A percentile compares a stretch with the other conserved stretches of the same genome.
These are phyloP conservation scores for Saccharomyces pastorianus DNA, from an alignment of 1,139 yeast genomes.

Conservation along the genomic window DNA sequence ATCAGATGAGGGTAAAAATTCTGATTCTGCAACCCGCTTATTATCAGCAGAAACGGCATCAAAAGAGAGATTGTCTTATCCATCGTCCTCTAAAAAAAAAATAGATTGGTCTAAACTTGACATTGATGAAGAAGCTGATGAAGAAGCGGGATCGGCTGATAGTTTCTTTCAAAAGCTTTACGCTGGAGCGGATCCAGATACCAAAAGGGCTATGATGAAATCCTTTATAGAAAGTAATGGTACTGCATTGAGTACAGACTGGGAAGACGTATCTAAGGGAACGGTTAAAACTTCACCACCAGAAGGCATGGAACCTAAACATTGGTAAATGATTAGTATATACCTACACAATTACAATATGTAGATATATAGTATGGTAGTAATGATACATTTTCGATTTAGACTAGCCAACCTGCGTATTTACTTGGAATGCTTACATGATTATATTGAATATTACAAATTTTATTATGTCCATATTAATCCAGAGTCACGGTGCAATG, in stretches of 20 bases:
- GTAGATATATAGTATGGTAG: neutral
- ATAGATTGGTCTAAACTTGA: slow-evolving; percentile 70
- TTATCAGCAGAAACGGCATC: neutral
- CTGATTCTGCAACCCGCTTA: slow-evolving; percentile 5
- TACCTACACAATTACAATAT: neutral
- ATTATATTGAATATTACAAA: neutral
- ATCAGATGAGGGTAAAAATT: neutral
- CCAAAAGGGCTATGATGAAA: slow-evolving; percentile 93
- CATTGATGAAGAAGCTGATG: slow-evolving; percentile 42
- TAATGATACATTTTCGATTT: neutral
- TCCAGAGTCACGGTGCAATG: neutral
- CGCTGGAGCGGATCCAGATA: slow-evolving; percentile 77
- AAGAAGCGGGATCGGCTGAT: slow-evolving; percentile 42
- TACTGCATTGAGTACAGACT: slow-evolving; percentile 84
- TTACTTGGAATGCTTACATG: neutral
- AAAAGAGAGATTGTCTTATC: slow-evolving; percentile 37
- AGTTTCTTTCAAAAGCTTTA: slow-evolving; percentile 72
- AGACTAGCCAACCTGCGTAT: neutral
- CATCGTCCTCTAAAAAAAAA: slow-evolving; percentile 51
- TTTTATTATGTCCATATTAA: neutral
- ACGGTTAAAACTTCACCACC: slow-evolving; percentile 72
- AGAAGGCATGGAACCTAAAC: slow-evolving; percentile 50
- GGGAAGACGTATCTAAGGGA: slow-evolving; percentile 77
- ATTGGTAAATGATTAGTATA: slow-evolving; percentile 25
- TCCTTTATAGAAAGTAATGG: slow-evolving; percentile 92